phyloP scores from a whole-genome alignment of 257 asterid species.

The Marsdenia floribunda region DNA sequence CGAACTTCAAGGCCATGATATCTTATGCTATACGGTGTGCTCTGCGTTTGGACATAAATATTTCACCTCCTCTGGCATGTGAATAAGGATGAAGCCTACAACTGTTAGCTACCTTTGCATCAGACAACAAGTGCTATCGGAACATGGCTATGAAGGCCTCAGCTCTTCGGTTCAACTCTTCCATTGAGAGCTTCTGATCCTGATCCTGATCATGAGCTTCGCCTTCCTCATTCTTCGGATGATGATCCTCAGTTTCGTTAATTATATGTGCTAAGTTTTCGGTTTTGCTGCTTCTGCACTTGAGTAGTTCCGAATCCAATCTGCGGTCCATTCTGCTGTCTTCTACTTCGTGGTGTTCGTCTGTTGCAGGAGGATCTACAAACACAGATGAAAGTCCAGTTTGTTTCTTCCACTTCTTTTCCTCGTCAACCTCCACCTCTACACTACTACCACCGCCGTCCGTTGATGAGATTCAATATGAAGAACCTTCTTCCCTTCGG shows the following conservation, averaged over 20 bases:
- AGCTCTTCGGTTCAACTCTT: constrained; percentile 74
- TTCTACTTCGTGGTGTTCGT: neutral
- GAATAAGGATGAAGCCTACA: constrained; percentile 15
- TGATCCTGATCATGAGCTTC: constrained; percentile 19
- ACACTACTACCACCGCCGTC: neutral
- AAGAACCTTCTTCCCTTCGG: too few species aligned
- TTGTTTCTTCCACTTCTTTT: constrained; percentile 19
- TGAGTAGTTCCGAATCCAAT: neutral
- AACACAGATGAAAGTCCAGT: neutral
- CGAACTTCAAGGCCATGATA: neutral
- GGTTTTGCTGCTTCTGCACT: neutral
- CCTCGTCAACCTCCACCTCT: constrained; percentile 12
- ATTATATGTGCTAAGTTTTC: neutral
- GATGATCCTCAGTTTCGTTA: neutral
- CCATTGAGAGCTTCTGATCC: constrained; percentile 52
- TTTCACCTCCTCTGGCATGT: neutral
- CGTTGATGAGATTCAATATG: constrained; percentile 9
- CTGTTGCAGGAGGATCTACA: neutral
- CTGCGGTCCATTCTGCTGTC: neutral
- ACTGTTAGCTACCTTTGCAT: constrained; percentile 45
- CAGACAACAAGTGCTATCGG: constrained; percentile 82
- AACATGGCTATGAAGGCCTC: constrained; percentile 92
- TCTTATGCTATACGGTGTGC: neutral
- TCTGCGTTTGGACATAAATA: neutral
- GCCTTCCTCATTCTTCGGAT: neutral